Base-by-base conservation (phyloP, 2,329 filamentous ascomycete genomes). In the Colletotrichum orbiculare region DNA sequence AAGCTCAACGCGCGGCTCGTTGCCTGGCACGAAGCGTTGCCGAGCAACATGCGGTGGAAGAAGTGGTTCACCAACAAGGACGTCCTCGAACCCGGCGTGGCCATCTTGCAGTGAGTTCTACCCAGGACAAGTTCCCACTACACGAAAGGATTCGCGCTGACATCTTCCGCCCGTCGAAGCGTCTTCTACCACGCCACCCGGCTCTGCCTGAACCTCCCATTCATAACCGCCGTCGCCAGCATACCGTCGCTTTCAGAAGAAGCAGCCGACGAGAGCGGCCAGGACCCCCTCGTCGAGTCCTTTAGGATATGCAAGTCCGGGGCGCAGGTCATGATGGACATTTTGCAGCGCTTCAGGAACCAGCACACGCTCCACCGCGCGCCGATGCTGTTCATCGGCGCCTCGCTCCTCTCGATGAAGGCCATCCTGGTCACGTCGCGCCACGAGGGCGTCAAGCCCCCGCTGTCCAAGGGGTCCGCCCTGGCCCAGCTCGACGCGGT, bases 21-120 rank as follows among this genome's bases (percentile, higher is more conserved):
- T n/a, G 48, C 60, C 2, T 60, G 60, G 55, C 60, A 64, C 25
- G 60, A 63, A 41, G 37, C 54, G 35, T 48, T 64, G 2, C 60
- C 55, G 8, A 17, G 38, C 3, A 42, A 54, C 2, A 64, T 64
- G 60, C 49, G 60, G 12, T 64, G 60, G 60, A 64, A 60, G 48
- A 60, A 60, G 8, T 64, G 60, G 60, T 45, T 15, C 5, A 64
- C 60, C 5, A 64, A 60, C 2, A 60, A 64, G n/a, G 55, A 64
- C 33, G 33, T 60, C 8, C 43, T 64, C 11, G 55, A 64, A n/a
- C 48, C 56, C n/a, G 34, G 38, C 7, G 38, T 60, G 42, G 42
- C 55, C 6, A 54, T 59, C 8, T 15, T 64, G 7, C 55, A 64
- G 60, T 64, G 43, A n/a, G 60, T 58, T 5, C 3, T 33, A 6